Evolutionary conservation across 108 stramenopile genomes (phyloP).

Genomic region (Bacterosira constricta): DNA sequence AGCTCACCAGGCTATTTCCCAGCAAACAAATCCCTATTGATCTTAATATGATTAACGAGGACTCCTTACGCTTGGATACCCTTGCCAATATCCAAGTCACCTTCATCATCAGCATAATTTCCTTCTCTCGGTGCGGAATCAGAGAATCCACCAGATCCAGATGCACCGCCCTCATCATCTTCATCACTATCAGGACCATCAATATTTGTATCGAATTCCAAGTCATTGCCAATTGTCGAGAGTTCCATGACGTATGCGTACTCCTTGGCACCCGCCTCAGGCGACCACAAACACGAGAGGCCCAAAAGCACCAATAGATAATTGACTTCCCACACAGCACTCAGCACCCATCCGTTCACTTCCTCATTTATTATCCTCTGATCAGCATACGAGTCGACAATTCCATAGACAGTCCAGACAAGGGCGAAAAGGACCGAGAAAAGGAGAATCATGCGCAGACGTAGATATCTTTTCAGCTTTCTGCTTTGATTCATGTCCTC

Average conservation of each 20-base stretch:
- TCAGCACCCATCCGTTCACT: slow-evolving; percentile 67
- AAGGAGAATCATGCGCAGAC: slow-evolving; percentile 74
- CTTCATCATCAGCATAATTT: slow-evolving; percentile 9
- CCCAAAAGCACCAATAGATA: slow-evolving; percentile 75
- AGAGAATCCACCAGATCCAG: slow-evolving; percentile 1
- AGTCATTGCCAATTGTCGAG: slow-evolving; percentile 53
- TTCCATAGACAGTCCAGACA: slow-evolving; percentile 78
- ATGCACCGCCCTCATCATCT: slow-evolving; percentile 31
- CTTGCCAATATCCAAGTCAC: slow-evolving; percentile 26
- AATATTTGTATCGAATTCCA: slow-evolving; percentile 50
- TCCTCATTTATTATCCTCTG: slow-evolving; percentile 70
- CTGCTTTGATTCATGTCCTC: slow-evolving; percentile 80
- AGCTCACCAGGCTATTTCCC: not conserved
- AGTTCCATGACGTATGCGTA: slow-evolving; percentile 91
- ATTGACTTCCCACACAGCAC: slow-evolving; percentile 79
- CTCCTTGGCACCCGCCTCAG: slow-evolving; percentile 80
- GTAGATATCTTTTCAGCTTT: slow-evolving; percentile 79
- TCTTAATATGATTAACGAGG: not conserved
- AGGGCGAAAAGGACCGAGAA: slow-evolving; percentile 82
- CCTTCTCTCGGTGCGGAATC: not conserved
- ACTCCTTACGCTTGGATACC: slow-evolving; percentile 23
- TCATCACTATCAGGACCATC: slow-evolving; percentile 56
- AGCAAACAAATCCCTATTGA: no score
- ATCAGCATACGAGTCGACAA: slow-evolving; percentile 74
- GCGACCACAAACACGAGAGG: slow-evolving; percentile 80